Conservation (phyloP, 2,329 filamentous ascomycete genomes). For the Fusarium sp. region DNA sequence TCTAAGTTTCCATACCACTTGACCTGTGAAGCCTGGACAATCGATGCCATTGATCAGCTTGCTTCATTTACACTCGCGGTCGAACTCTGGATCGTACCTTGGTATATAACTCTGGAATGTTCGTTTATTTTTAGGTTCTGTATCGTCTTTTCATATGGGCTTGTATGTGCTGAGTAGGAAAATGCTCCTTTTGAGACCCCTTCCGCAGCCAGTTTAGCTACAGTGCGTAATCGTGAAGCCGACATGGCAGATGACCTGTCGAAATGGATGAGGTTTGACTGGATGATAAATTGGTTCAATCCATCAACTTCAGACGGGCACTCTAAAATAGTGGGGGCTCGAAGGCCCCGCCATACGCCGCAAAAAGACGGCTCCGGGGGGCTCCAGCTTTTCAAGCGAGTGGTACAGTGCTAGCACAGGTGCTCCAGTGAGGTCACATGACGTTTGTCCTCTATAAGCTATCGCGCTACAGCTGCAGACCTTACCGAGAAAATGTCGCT, state of each 20-base stretch:
- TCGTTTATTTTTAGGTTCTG: neutral
- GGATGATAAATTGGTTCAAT: neutral
- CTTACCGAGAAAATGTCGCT: neutral
- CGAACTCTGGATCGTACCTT: neutral
- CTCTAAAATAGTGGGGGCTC: neutral
- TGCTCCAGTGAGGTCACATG: neutral
- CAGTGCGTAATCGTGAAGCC: neutral
- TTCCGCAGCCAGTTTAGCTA: neutral
- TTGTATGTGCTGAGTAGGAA: neutral
- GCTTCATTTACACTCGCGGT: neutral
- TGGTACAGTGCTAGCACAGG: neutral
- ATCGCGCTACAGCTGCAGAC: neutral
- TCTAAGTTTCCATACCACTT: conserved; percentile 45
- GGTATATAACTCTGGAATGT: conserved; percentile 2
- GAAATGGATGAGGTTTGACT: neutral
- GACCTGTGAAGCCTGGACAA: conserved; percentile 52
- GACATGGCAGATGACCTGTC: neutral
- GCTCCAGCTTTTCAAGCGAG: neutral
- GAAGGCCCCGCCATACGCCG: neutral
- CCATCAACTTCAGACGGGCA: neutral
- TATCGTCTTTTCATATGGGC: neutral
- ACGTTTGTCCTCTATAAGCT: neutral
- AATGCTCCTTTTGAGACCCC: neutral
- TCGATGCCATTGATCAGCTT: neutral
- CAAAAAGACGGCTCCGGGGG: neutral